Base-by-base conservation (phyloP, 1,284 basidiomycete species). In the Sphagnurus paluster region DNA sequence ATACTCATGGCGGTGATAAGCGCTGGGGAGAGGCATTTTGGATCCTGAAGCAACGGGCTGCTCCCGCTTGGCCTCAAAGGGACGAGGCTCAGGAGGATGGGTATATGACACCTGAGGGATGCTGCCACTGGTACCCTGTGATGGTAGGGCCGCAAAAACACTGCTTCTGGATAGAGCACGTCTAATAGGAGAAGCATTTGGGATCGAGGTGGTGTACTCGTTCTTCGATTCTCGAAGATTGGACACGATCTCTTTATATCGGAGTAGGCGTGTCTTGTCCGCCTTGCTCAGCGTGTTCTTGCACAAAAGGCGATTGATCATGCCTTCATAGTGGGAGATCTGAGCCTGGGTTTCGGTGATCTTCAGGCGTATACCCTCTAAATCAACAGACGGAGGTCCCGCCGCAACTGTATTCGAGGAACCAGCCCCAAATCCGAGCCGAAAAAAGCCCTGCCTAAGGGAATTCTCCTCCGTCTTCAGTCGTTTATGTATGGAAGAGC, bases 231-330 rank as follows among this genome's bases (percentile, higher is more conserved):
- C 41, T 13, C 56, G 50, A 13, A 69, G 52, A 0, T 42, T 44
- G 8, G 32, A 33, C 4, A 69, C 29, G 19, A 62, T 51, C 2
- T 20, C 20, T 10, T 53, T 47, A 20, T 57, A 50, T 0, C 50
- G 56, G 1, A 11, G 14, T 5, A 69, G 57, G 20, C 65, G 56
- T 2, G 63, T 69, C 7, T 46, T 7, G 29, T 73, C 68, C 0
- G 56, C 47, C 51, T 64, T 64, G 8, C 56, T 58, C 39, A 59
- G 62, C 6, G 40, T 57, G 8, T 36, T 42, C 55, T 71, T 71
- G 23, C 60, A 53, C 29, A 42, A 19, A 4, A 60, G 44, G 6
- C 55, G 54, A 23, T 62, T 56, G 7, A 66, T 43, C 1, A 50
- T 25, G 1, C n/a, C 39, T 26, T 65, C 56, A 4, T 55, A 24